Evolutionary conservation across 1,284 basidiomycete species (phyloP).

Genomic region (Fistulina hepatica): DNA sequence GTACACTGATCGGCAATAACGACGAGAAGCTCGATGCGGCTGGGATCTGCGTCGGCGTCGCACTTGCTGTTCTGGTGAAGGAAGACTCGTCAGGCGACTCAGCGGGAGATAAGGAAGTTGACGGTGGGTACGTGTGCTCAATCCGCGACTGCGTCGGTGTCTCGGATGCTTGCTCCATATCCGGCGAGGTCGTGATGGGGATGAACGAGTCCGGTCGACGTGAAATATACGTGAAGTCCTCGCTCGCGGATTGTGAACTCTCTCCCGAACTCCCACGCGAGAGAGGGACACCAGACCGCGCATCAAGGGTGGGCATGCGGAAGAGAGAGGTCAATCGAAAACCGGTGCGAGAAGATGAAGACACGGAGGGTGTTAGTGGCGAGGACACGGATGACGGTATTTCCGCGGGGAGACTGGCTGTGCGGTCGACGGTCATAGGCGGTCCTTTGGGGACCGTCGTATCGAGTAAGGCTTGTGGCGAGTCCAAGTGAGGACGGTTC

Average conservation of each 20-base stretch:
- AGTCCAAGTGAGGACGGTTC: constrained; percentile 27
- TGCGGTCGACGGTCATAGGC: constrained; percentile 9
- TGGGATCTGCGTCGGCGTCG: no score
- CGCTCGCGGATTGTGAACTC: constrained; percentile 33
- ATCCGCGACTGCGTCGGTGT: constrained; percentile 22
- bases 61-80: constrained; percentile 38
- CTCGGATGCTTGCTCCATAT: constrained; percentile 15
- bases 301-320: constrained; percentile 21
- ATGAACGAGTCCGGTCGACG: constrained; percentile 50
- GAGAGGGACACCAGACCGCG: no score
- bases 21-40: constrained; percentile 14
- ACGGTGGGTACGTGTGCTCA: constrained; percentile 72
- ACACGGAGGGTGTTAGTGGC: constrained; percentile 20
- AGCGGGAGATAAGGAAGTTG: constrained; percentile 36
- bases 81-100: constrained; percentile 32
- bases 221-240: constrained; percentile 62
- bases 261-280: no score
- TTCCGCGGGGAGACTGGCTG: constrained; percentile 18
- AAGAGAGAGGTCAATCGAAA: constrained; percentile 40
- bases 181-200: constrained; percentile 38
- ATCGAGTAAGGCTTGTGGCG: constrained; percentile 46
- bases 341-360: constrained; percentile 42
- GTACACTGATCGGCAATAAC: constrained; percentile 50
- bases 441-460: constrained; percentile 48
- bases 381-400: constrained; percentile 24